Conservation (phyloP, 768 basidiomycete species). For the Lyophyllum shimeji region DNA sequence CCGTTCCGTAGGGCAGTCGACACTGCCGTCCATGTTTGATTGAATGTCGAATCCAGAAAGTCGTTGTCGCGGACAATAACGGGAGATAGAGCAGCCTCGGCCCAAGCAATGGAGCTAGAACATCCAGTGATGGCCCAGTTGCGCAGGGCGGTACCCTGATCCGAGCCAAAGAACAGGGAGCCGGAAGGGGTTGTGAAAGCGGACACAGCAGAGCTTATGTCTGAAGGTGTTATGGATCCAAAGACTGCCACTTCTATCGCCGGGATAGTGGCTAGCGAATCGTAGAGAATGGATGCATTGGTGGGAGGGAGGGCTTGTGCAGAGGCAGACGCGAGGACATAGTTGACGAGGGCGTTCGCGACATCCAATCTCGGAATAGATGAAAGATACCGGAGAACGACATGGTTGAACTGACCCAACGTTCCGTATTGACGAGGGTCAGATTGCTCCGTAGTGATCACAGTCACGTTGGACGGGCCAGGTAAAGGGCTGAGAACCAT, state of each 20-base stretch:
- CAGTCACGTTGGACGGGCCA: conserved; percentile 27
- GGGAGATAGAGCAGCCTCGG: conserved; percentile 49
- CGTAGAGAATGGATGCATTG: conserved; percentile 35
- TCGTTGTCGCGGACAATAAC: conserved; percentile 50
- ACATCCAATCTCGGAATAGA: conserved; percentile 46
- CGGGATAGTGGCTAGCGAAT: conserved; percentile 47
- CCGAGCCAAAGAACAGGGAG: conserved; percentile 60
- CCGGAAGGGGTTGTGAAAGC: conserved; percentile 50
- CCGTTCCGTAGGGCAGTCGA: conserved; percentile 33
- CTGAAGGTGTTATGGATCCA: conserved; percentile 48
- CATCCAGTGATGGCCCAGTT: conserved; percentile 51
- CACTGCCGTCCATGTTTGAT: conserved; percentile 49
- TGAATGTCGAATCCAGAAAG: conserved; percentile 43
- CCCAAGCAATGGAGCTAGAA: conserved; percentile 45
- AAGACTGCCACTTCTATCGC: conserved; percentile 64
- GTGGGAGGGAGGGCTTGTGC: conserved; percentile 39
- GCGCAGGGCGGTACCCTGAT: conserved; percentile 45
- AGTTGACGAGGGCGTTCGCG: conserved; percentile 48
- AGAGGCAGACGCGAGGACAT: conserved; percentile 36
- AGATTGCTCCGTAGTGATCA: conserved; percentile 28
- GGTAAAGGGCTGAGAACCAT: conserved; percentile 50
- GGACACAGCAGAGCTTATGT: conserved; percentile 47
- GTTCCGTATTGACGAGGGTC: conserved; percentile 60
- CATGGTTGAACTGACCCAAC: conserved; percentile 50
- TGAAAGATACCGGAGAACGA: conserved; percentile 54